Base-by-base conservation (phyloP, 179 eudicot species). In the Dionaea muscipula region DNA sequence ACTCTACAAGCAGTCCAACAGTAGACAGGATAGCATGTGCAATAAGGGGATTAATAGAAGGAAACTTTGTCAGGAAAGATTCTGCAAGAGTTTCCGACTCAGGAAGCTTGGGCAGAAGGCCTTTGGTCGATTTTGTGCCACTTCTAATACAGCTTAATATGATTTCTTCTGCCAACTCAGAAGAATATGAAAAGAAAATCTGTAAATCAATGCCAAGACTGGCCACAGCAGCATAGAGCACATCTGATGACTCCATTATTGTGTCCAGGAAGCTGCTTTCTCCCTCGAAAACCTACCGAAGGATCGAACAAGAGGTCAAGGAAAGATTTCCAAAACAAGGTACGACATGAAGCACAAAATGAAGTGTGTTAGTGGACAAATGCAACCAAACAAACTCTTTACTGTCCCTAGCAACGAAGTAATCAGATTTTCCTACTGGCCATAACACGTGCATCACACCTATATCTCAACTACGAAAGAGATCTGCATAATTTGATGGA, bases 81-180 rank as follows among this genome's bases (percentile, higher is more conserved):
- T 94, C 99, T 53, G 90, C 94, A 27, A 78, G 66, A 53, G 79
- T 85, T 72, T 94, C 94, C 28, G 99, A 81, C 59, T 94, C 99
- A 3, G 86, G 72, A 72, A 89, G 78, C 66, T 61, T 76, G 55
- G 94, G 81, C 68, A 70, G 79, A 44, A 72, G 57, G 56, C 78
- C 74, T 52, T 62, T 71, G 43, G 57, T 73, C 40, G 37, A 63
- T 56, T 80, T 73, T 50, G 55, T 56, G 28, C 75, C 71, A 57
- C 66, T 55, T 57, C 60, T 62, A 68, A 93, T 72, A 63, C 79
- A 81, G 65, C 66, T 78, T 68, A 83, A 64, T 60, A 85, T 81
- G 47, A 89, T 83, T 60, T 89, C 90, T 56, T 89, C 87, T 16
- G 99, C 89, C 74, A 80, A 68, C 69, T 83, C 79, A 17, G 73